These are phyloP conservation scores for Cystobasidium ongulense DNA, from an alignment of 768 basidiomycete species.

Conservation along the genomic window DNA sequence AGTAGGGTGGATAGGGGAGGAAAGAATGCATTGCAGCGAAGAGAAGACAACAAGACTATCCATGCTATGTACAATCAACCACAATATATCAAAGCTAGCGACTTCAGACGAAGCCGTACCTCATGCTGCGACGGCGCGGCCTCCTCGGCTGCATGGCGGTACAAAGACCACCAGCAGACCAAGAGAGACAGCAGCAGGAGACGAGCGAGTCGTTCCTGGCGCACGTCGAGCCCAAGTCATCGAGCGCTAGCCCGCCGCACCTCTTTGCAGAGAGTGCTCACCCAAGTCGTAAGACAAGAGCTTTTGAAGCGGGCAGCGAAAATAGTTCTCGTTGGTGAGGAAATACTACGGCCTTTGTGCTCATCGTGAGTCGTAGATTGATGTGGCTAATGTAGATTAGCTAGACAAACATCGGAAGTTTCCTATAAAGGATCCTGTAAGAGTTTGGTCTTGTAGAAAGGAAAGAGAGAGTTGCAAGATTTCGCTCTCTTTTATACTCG, in stretches of 20 bases:
- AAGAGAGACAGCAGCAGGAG: conserved; percentile 10
- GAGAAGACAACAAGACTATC: background rate
- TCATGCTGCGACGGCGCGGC: conserved; percentile 27
- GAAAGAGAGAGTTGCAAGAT: background rate
- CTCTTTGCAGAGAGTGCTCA: background rate
- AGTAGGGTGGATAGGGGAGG: background rate
- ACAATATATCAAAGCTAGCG: background rate
- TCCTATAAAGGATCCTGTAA: conserved; percentile 30
- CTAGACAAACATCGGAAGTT: conserved; percentile 27
- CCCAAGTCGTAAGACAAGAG: background rate
- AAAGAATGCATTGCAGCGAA: background rate
- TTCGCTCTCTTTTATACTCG: background rate
- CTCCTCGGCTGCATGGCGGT: conserved; percentile 1
- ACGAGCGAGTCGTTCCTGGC: conserved; percentile 19
- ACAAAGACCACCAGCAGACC: background rate
- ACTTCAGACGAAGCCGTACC: conserved; percentile 27
- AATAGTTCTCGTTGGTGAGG: conserved; percentile 31
- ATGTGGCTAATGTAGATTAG: conserved; percentile 31
- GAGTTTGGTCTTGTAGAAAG: conserved; percentile 26
- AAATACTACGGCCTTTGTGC: conserved; percentile 2
- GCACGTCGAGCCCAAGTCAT: conserved; percentile 31
- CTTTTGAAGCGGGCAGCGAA: background rate
- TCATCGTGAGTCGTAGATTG: conserved; percentile 27
- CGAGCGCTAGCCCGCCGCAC: conserved; percentile 9
- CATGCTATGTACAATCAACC: background rate